Percentiles rank a stretch among this genome's conserved stretches.
These are phyloP conservation scores for Alternaria ethzedia DNA, from an alignment of 2,329 filamentous ascomycete species.

Conservation along the genomic window DNA sequence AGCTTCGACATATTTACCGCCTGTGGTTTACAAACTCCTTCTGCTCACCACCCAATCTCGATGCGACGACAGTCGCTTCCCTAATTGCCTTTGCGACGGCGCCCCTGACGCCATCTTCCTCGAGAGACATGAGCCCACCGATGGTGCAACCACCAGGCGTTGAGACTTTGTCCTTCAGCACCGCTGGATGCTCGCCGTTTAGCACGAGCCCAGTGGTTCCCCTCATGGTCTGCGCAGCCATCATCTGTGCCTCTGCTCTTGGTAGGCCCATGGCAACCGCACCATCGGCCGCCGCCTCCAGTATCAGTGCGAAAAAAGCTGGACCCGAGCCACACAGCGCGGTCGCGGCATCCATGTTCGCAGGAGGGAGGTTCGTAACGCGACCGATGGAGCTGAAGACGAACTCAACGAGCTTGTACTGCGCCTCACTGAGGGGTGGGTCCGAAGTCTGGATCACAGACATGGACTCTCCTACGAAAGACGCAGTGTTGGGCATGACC, in stretches of 20 bases:
- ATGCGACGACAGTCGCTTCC: conserved; percentile 73
- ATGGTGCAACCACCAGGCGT: conserved; percentile 82
- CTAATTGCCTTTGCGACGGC: conserved; percentile 71
- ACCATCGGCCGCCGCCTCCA: conserved; percentile 78
- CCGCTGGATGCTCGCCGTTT: conserved; percentile 74
- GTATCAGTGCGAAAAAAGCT: conserved; percentile 76
- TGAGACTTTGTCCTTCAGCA: conserved; percentile 76
- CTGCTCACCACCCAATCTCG: conserved; percentile 65
- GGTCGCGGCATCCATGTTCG: conserved; percentile 74
- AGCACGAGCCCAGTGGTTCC: conserved; percentile 74
- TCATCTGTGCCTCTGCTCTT: conserved; percentile 72
- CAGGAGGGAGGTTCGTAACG: conserved; percentile 70
- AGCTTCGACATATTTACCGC: conserved; percentile 21
- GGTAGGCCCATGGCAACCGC: conserved; percentile 81
- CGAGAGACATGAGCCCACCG: conserved; percentile 73
- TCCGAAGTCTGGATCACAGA: conserved; percentile 71
- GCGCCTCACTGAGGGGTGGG: conserved; percentile 62
- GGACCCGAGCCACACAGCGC: conserved; percentile 77
- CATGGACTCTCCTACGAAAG: conserved; percentile 80
- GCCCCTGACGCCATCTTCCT: conserved; percentile 74
- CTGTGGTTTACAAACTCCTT: conserved; percentile 55
- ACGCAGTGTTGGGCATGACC: conserved; percentile 85
- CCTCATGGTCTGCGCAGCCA: conserved; percentile 81
- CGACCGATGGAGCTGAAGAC: conserved; percentile 78
- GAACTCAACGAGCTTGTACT: conserved; percentile 69